phyloP scores from a whole-genome alignment of 2,329 filamentous ascomycete species.

The Paracoccidioides lutzii region DNA sequence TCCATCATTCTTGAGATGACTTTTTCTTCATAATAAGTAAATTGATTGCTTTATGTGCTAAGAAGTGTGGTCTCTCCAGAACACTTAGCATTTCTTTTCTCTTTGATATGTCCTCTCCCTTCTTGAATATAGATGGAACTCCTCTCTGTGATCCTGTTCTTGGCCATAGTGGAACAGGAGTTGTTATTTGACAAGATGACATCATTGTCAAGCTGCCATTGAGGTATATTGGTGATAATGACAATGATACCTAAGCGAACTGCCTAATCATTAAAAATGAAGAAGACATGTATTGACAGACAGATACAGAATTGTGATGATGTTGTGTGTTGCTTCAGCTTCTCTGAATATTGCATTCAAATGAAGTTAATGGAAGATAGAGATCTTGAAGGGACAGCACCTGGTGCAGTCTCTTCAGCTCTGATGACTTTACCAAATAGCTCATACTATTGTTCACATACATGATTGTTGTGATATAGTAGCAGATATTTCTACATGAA shows the following conservation, averaged over 20 bases:
- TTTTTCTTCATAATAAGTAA: neutral
- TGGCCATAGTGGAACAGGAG: conserved; percentile 1
- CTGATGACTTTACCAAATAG: conserved; percentile 15
- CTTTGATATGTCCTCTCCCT: conserved; percentile 2
- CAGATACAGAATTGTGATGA: neutral
- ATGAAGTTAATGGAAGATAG: conserved; percentile 16
- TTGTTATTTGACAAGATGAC: neutral
- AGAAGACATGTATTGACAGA: neutral
- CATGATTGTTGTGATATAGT: conserved; percentile 17
- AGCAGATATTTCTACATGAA: conserved; percentile 17
- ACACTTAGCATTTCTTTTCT: neutral
- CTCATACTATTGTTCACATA: conserved; percentile 14
- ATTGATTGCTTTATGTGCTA: neutral
- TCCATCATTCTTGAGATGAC: neutral
- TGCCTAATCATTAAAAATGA: neutral
- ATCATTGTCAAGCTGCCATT: conserved; percentile 2
- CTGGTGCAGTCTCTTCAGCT: conserved; percentile 12
- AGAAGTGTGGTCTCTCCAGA: neutral
- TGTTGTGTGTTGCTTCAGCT: conserved; percentile 3
- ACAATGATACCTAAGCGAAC: neutral
- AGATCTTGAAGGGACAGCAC: conserved; percentile 10
- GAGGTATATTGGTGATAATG: neutral
- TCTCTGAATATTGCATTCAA: neutral
- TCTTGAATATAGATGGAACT: conserved; percentile 3
- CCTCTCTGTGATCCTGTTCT: neutral